Evolutionary conservation across 805 yeast genomes (phyloP).

Genomic region (Candida railenensis): DNA sequence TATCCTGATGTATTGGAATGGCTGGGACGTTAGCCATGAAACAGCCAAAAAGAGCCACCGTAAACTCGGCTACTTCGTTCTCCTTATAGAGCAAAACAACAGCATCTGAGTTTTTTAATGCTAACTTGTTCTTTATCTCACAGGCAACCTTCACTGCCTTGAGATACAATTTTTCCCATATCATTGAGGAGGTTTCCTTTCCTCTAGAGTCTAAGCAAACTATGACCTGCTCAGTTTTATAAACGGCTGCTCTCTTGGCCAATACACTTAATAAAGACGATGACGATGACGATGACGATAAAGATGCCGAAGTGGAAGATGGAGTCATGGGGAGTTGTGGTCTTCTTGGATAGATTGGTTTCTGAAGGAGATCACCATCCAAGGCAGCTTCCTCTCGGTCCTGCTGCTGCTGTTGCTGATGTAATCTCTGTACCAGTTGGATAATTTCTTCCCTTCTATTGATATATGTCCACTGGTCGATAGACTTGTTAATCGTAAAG

Average conservation of each 20-base stretch:
- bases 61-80: conserved; percentile 80
- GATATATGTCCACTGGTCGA: conserved; percentile 48
- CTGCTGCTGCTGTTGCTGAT: conserved; percentile 31
- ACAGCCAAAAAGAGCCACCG: conserved; percentile 85
- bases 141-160: conserved; percentile 87
- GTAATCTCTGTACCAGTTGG: conserved; percentile 33
- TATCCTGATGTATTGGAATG: conserved; percentile 82
- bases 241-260: conserved; percentile 66
- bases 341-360: conserved; percentile 64
- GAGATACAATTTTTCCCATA: conserved; percentile 87
- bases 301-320: conserved; percentile 10
- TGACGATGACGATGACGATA: conserved; percentile 22
- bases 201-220: conserved; percentile 74
- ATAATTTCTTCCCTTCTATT: conserved; percentile 45
- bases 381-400: conserved; percentile 12
- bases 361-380: conserved; percentile 36
- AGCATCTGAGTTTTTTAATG: conserved; percentile 76
- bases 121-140: conserved; percentile 69
- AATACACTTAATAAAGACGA: conserved; percentile 71
- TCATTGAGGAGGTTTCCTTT: conserved; percentile 69
- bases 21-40: conserved; percentile 93
- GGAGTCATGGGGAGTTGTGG: conserved; percentile 13
- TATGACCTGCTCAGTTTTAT: conserved; percentile 66
- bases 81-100: conserved; percentile 83
- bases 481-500: conserved; percentile 36